Evolutionary conservation across 768 basidiomycete genomes (phyloP).

Genomic region (Lentinula sp.): DNA sequence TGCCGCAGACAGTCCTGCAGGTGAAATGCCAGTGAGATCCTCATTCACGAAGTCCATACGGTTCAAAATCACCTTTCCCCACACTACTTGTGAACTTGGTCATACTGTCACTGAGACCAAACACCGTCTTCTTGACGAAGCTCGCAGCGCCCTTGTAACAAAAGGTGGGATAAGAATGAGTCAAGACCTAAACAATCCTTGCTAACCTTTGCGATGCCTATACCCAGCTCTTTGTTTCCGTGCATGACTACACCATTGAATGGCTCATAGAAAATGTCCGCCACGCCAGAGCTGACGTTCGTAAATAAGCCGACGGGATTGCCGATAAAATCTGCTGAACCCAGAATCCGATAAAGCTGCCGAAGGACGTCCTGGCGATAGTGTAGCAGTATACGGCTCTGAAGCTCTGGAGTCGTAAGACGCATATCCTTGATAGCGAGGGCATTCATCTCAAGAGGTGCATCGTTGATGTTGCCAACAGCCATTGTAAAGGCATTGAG

Average conservation of each 20-base stretch:
- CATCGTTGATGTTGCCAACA: slow-evolving; percentile 94
- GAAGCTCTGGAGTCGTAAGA: slow-evolving; percentile 76
- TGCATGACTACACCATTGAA: slow-evolving; percentile 96
- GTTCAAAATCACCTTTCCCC: slow-evolving; percentile 68
- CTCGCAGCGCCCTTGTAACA: slow-evolving; percentile 83
- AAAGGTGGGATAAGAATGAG: neutral
- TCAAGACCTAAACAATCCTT: neutral
- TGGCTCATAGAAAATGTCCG: slow-evolving; percentile 92
- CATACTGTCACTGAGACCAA: slow-evolving; percentile 91
- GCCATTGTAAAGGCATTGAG: slow-evolving; percentile 96
- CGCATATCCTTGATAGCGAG: slow-evolving; percentile 94
- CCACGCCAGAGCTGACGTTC: slow-evolving; percentile 95
- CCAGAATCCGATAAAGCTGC: slow-evolving; percentile 92
- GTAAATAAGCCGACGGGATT: slow-evolving; percentile 97
- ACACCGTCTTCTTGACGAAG: slow-evolving; percentile 98
- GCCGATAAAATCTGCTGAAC: slow-evolving; percentile 96
- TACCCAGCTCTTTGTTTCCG: slow-evolving; percentile 89
- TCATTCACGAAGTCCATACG: neutral
- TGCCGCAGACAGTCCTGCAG: slow-evolving; percentile 84
- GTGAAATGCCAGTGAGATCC: neutral
- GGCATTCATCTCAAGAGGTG: slow-evolving; percentile 90
- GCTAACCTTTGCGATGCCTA: slow-evolving; percentile 85
- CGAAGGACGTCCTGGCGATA: slow-evolving; percentile 91
- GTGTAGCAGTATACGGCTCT: slow-evolving; percentile 81
- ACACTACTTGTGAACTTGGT: slow-evolving; percentile 98